Evolutionary conservation across 2,329 filamentous ascomycete genomes (phyloP).

Genomic region (Hymenoscyphus salicellus): DNA sequence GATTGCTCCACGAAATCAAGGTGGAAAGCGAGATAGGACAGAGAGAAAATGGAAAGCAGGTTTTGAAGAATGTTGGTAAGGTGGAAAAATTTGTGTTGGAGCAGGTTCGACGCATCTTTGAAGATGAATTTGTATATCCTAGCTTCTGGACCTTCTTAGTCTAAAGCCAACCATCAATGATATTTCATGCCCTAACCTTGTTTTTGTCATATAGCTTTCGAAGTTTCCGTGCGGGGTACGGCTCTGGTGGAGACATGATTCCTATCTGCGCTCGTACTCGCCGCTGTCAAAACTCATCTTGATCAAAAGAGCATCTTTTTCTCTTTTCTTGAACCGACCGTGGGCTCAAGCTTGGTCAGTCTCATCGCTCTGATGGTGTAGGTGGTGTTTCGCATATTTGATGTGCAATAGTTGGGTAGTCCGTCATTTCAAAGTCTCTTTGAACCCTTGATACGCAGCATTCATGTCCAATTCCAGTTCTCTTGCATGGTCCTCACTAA

Average conservation of each 20-base stretch:
- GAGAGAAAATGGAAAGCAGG: constrained; percentile 86
- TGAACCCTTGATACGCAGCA: constrained; percentile 91
- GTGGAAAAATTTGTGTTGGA: constrained; percentile 97
- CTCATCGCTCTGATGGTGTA: background rate
- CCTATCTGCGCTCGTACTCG: background rate
- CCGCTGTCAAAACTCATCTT: background rate
- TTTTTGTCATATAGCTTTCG: background rate
- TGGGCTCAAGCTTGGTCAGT: background rate
- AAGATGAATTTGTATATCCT: constrained; percentile 97
- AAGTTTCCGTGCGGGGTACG: background rate
- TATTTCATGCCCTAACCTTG: background rate
- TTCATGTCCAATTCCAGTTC: constrained; percentile 93
- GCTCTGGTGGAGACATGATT: background rate
- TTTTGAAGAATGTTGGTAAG: constrained; percentile 96
- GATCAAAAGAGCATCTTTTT: background rate
- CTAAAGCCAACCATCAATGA: background rate
- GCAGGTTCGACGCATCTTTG: constrained; percentile 93
- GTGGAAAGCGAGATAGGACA: constrained; percentile 98
- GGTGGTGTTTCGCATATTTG: background rate
- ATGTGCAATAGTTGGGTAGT: background rate
- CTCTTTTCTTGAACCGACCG: background rate
- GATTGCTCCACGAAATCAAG: constrained; percentile 83
- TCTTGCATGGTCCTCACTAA: constrained; percentile 80
- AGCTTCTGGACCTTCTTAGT: constrained; percentile 98
- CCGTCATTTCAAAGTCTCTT: constrained; percentile 43